Base-by-base conservation (phyloP, 176 grass and related monocot genomes). In the Bothriochloa decipiens region DNA sequence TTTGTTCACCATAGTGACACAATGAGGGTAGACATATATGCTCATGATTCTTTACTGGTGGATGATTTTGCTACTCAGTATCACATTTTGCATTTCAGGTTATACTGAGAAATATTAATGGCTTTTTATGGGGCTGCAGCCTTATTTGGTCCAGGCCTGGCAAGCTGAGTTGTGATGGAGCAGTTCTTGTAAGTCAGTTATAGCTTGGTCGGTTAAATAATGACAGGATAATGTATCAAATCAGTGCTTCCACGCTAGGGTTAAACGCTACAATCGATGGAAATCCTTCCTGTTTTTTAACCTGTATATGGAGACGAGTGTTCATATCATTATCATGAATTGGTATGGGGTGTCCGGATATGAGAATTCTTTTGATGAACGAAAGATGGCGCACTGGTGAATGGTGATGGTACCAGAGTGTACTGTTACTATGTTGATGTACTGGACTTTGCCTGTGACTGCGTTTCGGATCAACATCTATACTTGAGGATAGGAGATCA, bases 71-170 rank as follows among this genome's bases (percentile, higher is more conserved):
- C 76, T 81, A 49, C 52, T 50, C 22, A 8, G 0, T 58, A 6
- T 17, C 27, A 4, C 40, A 6, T 47, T 46, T 60, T 46, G 11
- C 36, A 68, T 78, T 88, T 83, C 81, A 79, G 68, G 37, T 70
- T 87, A 77, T 68, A 62, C 20, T 76, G 6, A 55, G 13, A 47
- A 84, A 55, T 41, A 22, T n/a, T n/a, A 16, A 14, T 27, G 62
- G 13, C 0, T 35, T 25, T 74, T 18, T 16, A 46, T 33, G 55
- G 61, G 42, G 5, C 3, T 65, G 26, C 20, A 32, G 3, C 52
- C 20, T 23, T 23, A n/a, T 33, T 32, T 4, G 11, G 0, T 7
- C 42, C 3, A 12, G 25, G 14, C 17, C 70, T 29, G 37, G 23
- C 52, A 64, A 46, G 25, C 8, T 68, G 27, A 22, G 45, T 68